A percentile compares a stretch with the other conserved stretches of the same genome.
Conservation (phyloP, 805 yeast species). For the Wickerhamia fluorescens region DNA sequence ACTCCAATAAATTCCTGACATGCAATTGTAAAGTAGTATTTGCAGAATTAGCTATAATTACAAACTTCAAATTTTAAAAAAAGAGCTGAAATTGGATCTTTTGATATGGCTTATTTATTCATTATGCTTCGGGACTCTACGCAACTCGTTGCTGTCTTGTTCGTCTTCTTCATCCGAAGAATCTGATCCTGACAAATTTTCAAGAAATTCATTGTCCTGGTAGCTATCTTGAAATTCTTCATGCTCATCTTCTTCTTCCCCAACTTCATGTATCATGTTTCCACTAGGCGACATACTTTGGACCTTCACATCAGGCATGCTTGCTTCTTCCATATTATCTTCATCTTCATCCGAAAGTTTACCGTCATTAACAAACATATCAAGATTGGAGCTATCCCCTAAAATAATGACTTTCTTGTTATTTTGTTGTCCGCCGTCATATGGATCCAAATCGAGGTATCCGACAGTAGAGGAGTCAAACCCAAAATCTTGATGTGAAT, state of each 20-base stretch:
- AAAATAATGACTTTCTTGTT: constrained; percentile 21
- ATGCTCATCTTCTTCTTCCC: constrained; percentile 20
- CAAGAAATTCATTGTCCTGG: constrained; percentile 27
- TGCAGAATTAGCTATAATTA: no score
- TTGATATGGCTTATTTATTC: no score
- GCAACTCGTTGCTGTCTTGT: constrained; percentile 26
- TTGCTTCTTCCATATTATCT: constrained; percentile 12
- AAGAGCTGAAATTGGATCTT: no score
- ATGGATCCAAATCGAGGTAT: constrained; percentile 29
- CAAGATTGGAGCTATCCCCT: constrained; percentile 31
- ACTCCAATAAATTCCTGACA: no score
- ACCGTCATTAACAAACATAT: constrained; percentile 20
- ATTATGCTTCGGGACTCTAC: constrained; percentile 26
- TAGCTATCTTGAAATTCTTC: constrained; percentile 13
- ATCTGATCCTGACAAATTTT: constrained; percentile 37
- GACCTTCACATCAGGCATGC: constrained; percentile 15
- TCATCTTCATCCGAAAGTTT: neutral
- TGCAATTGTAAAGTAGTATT: no score
- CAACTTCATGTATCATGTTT: constrained; percentile 9
- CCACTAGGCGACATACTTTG: constrained; percentile 30
- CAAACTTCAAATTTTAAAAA: no score
- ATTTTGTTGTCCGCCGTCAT: constrained; percentile 19
- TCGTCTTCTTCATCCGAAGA: constrained; percentile 35
- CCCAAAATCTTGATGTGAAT: constrained; percentile 10
- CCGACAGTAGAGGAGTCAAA: constrained; percentile 32